Base-by-base conservation (phyloP, 257 asterid genomes). In the Henckelia pumila region DNA sequence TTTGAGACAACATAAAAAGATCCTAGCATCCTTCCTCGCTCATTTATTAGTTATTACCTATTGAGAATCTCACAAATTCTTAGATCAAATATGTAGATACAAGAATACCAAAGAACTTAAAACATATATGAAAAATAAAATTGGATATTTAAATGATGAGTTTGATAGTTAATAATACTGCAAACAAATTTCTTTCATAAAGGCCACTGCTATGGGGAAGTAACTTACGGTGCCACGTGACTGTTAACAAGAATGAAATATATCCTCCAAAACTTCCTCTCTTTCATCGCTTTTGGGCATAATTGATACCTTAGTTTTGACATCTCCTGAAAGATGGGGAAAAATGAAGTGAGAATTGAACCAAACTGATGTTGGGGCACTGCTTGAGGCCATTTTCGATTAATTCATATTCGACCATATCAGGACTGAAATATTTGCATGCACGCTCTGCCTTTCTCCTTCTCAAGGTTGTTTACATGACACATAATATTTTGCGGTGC, bases 191-290 rank as follows among this genome's bases (percentile, higher is more conserved):
- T 63, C 58, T 47, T 70, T 32, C 11, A 29, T 14, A 37, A 47
- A 52, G 61, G 16, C 56, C 64, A 63, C 58, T 61, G 49, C n/a
- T 13, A 59, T 59, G 63, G 29, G 61, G 2, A 59, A 77, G 47
- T 61, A 44, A 90, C 99, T 86, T 76, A 93, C 99, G 82, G 88
- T 47, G 83, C 87, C 61, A 88, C 84, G 57, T 85, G 93, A 73
- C 88, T 85, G 73, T 85, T 88, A 55, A 88, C 97, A 25, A 93
- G 89, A 73, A 90, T 76, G 81, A 93, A 90, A 84, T 90, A 93
- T 81, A 88, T 93, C 84, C 90, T 89, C 98, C 98, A 92, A 69
- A 89, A 92, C 76, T 84, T 87, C 78, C 96, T 80, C 79, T 93
- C 96, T 85, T 84, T 90, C 97, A 93, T 93, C 80, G 78, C 81